These are phyloP conservation scores for Trichaptum fuscoviolaceum DNA, from an alignment of 768 basidiomycete genomes.

Conservation along the genomic window DNA sequence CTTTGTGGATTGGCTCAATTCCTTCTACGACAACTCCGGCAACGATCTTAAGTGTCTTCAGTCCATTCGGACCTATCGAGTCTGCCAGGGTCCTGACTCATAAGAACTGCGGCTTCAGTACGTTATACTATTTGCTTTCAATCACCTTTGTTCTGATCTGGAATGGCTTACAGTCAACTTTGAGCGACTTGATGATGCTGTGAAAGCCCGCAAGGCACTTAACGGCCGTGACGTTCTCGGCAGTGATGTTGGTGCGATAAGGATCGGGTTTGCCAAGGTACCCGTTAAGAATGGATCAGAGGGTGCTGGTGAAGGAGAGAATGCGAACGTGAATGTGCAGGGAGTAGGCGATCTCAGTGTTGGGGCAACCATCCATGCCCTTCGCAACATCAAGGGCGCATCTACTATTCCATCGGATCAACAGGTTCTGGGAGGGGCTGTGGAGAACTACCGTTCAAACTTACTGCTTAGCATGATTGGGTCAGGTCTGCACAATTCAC, in stretches of 20 bases:
- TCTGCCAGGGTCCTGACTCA: slow-evolving; percentile 93
- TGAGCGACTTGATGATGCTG: slow-evolving; percentile 94
- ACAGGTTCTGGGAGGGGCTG: slow-evolving; percentile 83
- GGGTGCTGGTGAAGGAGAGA: slow-evolving; percentile 58
- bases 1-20: slow-evolving; percentile 97
- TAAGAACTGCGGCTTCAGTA: slow-evolving; percentile 93
- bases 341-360: slow-evolving; percentile 83
- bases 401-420: slow-evolving; percentile 88
- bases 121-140: slow-evolving; percentile 24
- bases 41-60: slow-evolving; percentile 92
- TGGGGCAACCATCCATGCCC: slow-evolving; percentile 82
- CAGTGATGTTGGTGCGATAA: slow-evolving; percentile 92
- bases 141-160: slow-evolving; percentile 8
- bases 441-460: slow-evolving; percentile 95
- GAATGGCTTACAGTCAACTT: slow-evolving; percentile 69
- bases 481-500: slow-evolving; percentile 60
- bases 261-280: slow-evolving; percentile 95
- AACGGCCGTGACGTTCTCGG: slow-evolving; percentile 96
- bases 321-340: slow-evolving; percentile 60
- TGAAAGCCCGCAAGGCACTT: slow-evolving; percentile 89
- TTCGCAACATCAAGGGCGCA: slow-evolving; percentile 88
- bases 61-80: slow-evolving; percentile 96
- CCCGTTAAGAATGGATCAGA: slow-evolving; percentile 85
- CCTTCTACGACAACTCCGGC: slow-evolving; percentile 93
- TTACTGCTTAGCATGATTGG: slow-evolving; percentile 85